Conservation (phyloP, 805 yeast genomes). For the Debaryomyces hansenii region DNA sequence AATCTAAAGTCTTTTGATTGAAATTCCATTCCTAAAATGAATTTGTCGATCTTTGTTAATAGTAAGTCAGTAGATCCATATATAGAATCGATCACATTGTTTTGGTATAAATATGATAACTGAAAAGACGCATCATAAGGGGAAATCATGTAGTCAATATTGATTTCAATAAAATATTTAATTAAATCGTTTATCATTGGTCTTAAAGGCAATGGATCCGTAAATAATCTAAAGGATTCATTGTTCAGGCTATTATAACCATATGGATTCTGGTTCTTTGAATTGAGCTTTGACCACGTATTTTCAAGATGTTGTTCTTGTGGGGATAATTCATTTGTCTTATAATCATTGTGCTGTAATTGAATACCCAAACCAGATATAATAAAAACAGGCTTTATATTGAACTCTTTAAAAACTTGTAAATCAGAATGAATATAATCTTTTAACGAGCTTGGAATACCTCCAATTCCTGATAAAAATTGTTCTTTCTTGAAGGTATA, state of each 20-base stretch:
- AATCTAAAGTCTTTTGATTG: slow-evolving; percentile 64
- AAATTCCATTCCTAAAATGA: slow-evolving; percentile 71
- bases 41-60: slow-evolving; percentile 62
- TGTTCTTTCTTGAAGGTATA: slow-evolving; percentile 66
- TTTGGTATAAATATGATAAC: slow-evolving; percentile 65
- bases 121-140: slow-evolving; percentile 84
- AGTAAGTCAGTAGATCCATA: slow-evolving; percentile 84
- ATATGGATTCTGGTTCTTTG: slow-evolving; percentile 23
- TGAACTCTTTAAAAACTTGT: slow-evolving; percentile 54
- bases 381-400: slow-evolving; percentile 78
- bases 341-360: slow-evolving; percentile 27
- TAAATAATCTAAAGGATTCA: slow-evolving; percentile 53
- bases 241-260: slow-evolving; percentile 19
- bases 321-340: slow-evolving; percentile 34
- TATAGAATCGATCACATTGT: slow-evolving; percentile 64
- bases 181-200: slow-evolving; percentile 58
- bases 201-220: slow-evolving; percentile 49
- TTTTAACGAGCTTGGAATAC: slow-evolving; percentile 66
- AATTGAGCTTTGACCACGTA: slow-evolving; percentile 38
- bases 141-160: slow-evolving; percentile 68
- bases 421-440: slow-evolving; percentile 62
- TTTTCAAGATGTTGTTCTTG: slow-evolving; percentile 40
- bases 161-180: slow-evolving; percentile 52
- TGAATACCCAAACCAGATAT: slow-evolving; percentile 64
- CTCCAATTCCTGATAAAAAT: slow-evolving; percentile 75